These are phyloP conservation scores for Ulvella scutata DNA, from an alignment of 139 green algal species.

Conservation along the genomic window DNA sequence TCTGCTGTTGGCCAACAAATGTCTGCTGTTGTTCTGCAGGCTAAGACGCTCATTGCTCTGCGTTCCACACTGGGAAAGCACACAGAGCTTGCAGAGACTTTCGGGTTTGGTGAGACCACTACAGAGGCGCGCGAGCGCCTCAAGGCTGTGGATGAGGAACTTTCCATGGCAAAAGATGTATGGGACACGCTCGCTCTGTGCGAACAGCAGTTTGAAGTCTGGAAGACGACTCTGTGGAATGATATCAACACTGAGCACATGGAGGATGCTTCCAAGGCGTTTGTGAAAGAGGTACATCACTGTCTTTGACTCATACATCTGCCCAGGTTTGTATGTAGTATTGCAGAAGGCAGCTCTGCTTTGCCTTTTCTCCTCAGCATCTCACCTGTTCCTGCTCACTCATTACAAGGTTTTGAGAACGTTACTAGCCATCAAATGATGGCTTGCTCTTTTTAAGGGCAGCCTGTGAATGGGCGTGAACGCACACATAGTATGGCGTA, in stretches of 20 bases:
- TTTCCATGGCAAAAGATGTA: conserved; percentile 60
- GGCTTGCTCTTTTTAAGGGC: too few relatives aligned
- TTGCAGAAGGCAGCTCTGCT: too few relatives aligned
- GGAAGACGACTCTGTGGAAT: conserved; percentile 54
- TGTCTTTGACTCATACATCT: neutral
- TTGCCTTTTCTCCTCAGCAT: too few relatives aligned
- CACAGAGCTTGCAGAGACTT: conserved; percentile 57
- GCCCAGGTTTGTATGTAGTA: neutral
- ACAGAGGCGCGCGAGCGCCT: conserved; percentile 8
- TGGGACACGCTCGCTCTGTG: conserved; percentile 56
- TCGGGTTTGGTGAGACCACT: conserved; percentile 52
- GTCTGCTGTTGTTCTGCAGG: neutral
- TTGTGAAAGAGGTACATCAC: conserved; percentile 59
- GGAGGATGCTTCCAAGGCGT: conserved; percentile 69
- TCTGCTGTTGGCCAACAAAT: too few relatives aligned
- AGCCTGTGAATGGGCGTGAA: too few relatives aligned
- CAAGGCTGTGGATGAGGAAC: conserved; percentile 31
- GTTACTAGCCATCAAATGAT: too few relatives aligned
- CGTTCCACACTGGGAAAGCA: conserved; percentile 30
- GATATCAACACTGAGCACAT: conserved; percentile 62
- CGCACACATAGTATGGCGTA: too few relatives aligned
- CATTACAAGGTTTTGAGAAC: too few relatives aligned
- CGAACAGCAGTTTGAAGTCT: conserved; percentile 52
- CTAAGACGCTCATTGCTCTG: conserved; percentile 12
- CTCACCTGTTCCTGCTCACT: too few relatives aligned